phyloP scores from a whole-genome alignment of 2,329 filamentous ascomycete species.

The Fusarium piperis region DNA sequence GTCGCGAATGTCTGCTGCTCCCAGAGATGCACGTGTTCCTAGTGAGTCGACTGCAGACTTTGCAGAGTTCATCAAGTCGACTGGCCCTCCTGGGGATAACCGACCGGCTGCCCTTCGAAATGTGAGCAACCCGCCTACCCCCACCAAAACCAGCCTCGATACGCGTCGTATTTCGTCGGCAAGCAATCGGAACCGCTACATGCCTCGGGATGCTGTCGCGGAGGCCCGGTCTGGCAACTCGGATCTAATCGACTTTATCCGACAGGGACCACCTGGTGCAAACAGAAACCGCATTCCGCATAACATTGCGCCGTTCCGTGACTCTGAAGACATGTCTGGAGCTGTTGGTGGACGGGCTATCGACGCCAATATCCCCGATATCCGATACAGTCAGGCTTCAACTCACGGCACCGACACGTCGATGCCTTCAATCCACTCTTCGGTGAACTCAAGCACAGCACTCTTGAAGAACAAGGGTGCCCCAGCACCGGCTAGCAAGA shows the following conservation, averaged over 20 bases:
- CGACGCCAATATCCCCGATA: conserved; percentile 65
- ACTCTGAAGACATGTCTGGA: conserved; percentile 77
- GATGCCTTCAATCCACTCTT: conserved; percentile 66
- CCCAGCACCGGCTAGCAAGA: conserved; percentile 44
- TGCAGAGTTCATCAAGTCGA: conserved; percentile 88
- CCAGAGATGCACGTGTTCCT: conserved; percentile 78
- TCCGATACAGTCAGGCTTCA: conserved; percentile 66
- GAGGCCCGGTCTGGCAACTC: conserved; percentile 74
- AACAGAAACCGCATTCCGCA: conserved; percentile 77
- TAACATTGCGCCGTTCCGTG: conserved; percentile 86
- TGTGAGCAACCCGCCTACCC: conserved; percentile 43
- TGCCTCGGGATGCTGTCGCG: conserved; percentile 76
- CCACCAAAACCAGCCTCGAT: conserved; percentile 51
- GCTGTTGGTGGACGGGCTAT: conserved; percentile 63
- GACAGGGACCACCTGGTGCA: conserved; percentile 77
- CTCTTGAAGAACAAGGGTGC: conserved; percentile 62
- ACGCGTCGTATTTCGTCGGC: conserved; percentile 51
- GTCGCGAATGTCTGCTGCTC: conserved; percentile 46
- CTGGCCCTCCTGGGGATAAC: conserved; percentile 71
- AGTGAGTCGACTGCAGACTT: conserved; percentile 82
- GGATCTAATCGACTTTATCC: conserved; percentile 95
- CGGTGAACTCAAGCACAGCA: conserved; percentile 79
- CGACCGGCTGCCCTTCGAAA: conserved; percentile 50
- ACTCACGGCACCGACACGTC: conserved; percentile 68
- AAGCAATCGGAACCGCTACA: conserved; percentile 63